Evolutionary conservation across 495 filamentous ascomycete genomes (phyloP).

Genomic region (Lasiosphaeria miniovina): DNA sequence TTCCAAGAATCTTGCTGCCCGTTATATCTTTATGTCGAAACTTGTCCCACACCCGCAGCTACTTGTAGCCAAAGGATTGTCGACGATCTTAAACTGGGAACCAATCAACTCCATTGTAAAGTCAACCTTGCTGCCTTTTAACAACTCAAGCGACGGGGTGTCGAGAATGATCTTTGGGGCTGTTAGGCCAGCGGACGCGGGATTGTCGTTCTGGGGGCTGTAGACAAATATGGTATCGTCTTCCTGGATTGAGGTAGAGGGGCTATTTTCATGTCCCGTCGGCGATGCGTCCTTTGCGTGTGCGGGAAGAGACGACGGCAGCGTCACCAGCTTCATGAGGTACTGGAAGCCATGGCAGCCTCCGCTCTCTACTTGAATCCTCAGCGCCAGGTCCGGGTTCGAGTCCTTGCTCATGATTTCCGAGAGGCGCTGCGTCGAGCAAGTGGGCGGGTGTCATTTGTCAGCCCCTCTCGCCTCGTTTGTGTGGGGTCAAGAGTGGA

Average conservation of each 20-base stretch:
- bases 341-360: conserved; percentile 99
- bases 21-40: conserved; percentile 78
- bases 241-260: conserved; percentile 42
- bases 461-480: conserved; percentile 3
- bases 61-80: conserved; percentile 85
- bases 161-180: conserved; percentile 85
- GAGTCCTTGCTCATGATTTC: conserved; percentile 66
- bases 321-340: conserved; percentile 76
- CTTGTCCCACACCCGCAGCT: conserved; percentile 98
- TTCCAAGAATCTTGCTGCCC: background rate
- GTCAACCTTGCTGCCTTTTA: conserved; percentile 91
- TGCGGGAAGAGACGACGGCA: conserved; percentile 41
- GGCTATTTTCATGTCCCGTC: conserved; percentile 23
- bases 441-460: background rate
- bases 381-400: conserved; percentile 79
- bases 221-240: conserved; percentile 70
- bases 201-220: conserved; percentile 10
- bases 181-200: conserved; percentile 16
- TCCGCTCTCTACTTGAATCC: conserved; percentile 85
- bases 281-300: conserved; percentile 7
- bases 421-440: conserved; percentile 59
- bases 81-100: conserved; percentile 94
- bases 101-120: conserved; percentile 97
- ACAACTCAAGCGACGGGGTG: conserved; percentile 76
- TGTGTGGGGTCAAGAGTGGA: background rate